Percentiles rank a stretch among this genome's conserved stretches.
These are phyloP conservation scores for Aegilops umbellulata DNA, from an alignment of 176 grass and related monocot genomes.

Conservation along the genomic window DNA sequence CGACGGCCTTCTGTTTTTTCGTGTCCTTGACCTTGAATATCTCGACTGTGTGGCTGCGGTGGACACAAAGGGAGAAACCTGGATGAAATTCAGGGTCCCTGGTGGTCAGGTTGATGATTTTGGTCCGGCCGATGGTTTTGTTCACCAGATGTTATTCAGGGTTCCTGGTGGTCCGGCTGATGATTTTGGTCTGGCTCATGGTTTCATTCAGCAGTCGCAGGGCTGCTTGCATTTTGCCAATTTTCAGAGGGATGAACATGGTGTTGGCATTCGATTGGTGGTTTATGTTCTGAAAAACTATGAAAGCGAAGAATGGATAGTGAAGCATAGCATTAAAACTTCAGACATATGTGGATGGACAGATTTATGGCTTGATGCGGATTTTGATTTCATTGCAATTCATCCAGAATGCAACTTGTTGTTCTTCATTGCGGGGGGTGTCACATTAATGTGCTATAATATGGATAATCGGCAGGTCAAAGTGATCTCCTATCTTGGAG, in stretches of 20 bases:
- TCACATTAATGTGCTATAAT: no score
- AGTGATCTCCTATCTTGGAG: no score
- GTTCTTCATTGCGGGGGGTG: no score
- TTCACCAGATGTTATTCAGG: not conserved
- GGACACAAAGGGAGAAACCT: no score
- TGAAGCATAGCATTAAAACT: not conserved
- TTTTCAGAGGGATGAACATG: not conserved
- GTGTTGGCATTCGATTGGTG: not conserved
- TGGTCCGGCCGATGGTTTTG: not conserved
- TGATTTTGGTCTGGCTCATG: not conserved
- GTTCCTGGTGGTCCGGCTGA: not conserved
- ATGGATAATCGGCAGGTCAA: no score
- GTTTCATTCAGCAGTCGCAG: not conserved
- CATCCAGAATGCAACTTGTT: no score
- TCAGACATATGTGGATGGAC: no score
- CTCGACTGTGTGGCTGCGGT: no score
- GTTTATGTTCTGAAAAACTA: not conserved
- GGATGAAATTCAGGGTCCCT: no score
- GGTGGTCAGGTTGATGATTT: not conserved
- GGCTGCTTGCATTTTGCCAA: not conserved
- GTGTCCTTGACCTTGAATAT: not conserved
- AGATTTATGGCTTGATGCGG: no score
- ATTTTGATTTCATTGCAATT: no score
- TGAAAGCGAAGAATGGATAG: not conserved
- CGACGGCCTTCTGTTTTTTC: not conserved